These are phyloP conservation scores for Pelargonium cotyledonis DNA, from an alignment of 441 rosid genomes.

Conservation along the genomic window DNA sequence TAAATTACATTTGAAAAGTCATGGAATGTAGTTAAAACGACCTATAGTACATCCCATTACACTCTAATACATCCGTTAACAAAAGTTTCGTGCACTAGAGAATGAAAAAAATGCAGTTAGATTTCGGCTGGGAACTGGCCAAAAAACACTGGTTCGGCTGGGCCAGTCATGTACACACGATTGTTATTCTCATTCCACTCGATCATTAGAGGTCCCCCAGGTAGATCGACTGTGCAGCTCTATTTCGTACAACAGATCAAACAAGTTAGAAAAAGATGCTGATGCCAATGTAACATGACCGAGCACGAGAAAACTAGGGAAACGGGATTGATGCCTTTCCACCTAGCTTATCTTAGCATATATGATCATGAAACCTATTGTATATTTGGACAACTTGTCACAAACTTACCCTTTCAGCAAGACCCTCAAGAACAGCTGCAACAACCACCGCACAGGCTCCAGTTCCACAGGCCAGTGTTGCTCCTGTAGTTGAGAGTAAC, in stretches of 20 bases:
- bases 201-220: conserved; percentile 27
- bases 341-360: no score
- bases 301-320: no score
- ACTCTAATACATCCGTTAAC: no score
- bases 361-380: neutral
- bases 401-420: conserved; percentile 63
- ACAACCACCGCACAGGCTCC: conserved; percentile 95
- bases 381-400: neutral
- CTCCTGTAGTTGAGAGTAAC: conserved; percentile 42
- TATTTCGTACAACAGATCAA: neutral
- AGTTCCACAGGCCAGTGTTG: conserved; percentile 92
- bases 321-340: no score
- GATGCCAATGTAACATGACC: neutral
- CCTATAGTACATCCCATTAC: no score
- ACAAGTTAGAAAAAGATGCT: neutral
- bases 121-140: conserved; percentile 6
- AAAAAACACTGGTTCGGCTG: conserved; percentile 25
- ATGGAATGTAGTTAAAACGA: no score
- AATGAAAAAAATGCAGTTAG: no score
- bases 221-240: conserved; percentile 24
- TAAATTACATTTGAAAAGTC: no score
- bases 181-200: conserved; percentile 27
- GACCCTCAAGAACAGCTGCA: conserved; percentile 95
- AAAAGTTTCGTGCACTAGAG: no score
- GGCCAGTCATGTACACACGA: conserved; percentile 26